A percentile compares a stretch with the other conserved stretches of the same genome.
Evolutionary conservation across 192 early-diverging fungal genomes (phyloP).

Genomic region (Endogone sp.): DNA sequence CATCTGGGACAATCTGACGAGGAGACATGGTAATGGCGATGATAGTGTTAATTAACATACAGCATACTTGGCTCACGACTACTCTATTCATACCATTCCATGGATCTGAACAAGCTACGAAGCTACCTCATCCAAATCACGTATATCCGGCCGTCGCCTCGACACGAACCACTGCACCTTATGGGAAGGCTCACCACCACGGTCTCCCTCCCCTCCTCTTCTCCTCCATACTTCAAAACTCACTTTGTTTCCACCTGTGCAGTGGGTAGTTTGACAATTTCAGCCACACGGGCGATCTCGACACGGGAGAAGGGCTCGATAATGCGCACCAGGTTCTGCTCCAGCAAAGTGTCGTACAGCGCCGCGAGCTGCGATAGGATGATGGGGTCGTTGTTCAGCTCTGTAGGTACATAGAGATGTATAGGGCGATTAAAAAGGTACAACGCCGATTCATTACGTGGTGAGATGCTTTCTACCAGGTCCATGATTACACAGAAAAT

Average conservation of each 20-base stretch:
- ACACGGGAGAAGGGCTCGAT: constrained; percentile 98
- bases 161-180: no score
- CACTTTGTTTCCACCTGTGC: constrained; percentile 90
- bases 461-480: no score
- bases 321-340: constrained; percentile 94
- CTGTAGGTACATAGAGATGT: constrained; percentile 24
- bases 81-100: no score
- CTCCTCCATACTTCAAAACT: constrained; percentile 8
- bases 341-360: constrained; percentile 93
- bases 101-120: no score
- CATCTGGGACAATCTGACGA: constrained; percentile 84
- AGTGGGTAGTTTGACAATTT: constrained; percentile 88
- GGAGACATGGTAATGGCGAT: not conserved
- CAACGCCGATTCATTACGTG: not conserved
- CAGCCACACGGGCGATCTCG: constrained; percentile 93
- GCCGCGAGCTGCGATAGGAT: constrained; percentile 89
- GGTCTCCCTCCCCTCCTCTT: no score
- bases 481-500: no score
- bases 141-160: no score
- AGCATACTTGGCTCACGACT: no score
- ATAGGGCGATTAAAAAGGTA: not conserved
- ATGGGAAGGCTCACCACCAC: no score
- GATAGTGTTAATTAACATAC: no score
- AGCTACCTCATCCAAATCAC: no score
- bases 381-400: constrained; percentile 90